Evolutionary conservation across 352 stramenopile genomes (phyloP).

Genomic region (Phytophthora sansomeana): DNA sequence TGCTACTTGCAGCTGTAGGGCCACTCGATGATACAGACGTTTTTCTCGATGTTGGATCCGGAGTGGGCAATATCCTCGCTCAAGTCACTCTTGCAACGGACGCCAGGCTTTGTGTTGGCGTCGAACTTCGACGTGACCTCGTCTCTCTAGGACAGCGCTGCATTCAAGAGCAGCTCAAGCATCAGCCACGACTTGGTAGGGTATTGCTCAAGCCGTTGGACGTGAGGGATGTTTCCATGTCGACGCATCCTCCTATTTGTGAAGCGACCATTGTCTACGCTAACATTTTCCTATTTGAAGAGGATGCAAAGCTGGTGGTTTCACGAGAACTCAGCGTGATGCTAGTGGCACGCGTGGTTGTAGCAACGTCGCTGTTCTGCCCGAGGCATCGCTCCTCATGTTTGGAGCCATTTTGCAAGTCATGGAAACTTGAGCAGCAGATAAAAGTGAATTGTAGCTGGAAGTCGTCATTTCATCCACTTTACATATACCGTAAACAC

Average conservation of each 20-base stretch:
- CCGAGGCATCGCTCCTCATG: conserved; percentile 8
- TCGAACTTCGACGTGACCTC: too few species aligned
- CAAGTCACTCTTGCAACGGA: too few species aligned
- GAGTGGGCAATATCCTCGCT: conserved; percentile 3
- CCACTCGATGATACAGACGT: conserved; percentile 1
- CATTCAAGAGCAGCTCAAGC: too few species aligned
- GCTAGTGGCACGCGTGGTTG: conserved; percentile 3
- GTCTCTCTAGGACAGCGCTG: too few species aligned
- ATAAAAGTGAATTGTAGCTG: conserved; percentile 5
- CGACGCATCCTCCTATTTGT: too few species aligned
- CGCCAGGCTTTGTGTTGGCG: too few species aligned
- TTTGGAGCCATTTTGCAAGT: conserved; percentile 1
- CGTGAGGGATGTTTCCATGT: too few species aligned
- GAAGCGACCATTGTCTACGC: too few species aligned
- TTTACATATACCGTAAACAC: conserved; percentile 25
- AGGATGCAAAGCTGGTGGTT: conserved; percentile 1
- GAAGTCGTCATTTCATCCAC: conserved; percentile 4
- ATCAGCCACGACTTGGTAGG: too few species aligned
- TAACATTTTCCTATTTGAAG: too few species aligned
- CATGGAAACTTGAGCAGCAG: not conserved
- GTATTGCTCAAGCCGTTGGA: too few species aligned
- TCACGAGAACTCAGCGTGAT: conserved; percentile 4
- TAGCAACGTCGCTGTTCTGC: conserved; percentile 6
- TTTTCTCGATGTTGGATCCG: conserved; percentile 15
- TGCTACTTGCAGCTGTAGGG: conserved; percentile 4